Evolutionary conservation across 192 early-diverging fungal genomes (phyloP).

Genomic region (Entomortierella lignicola): DNA sequence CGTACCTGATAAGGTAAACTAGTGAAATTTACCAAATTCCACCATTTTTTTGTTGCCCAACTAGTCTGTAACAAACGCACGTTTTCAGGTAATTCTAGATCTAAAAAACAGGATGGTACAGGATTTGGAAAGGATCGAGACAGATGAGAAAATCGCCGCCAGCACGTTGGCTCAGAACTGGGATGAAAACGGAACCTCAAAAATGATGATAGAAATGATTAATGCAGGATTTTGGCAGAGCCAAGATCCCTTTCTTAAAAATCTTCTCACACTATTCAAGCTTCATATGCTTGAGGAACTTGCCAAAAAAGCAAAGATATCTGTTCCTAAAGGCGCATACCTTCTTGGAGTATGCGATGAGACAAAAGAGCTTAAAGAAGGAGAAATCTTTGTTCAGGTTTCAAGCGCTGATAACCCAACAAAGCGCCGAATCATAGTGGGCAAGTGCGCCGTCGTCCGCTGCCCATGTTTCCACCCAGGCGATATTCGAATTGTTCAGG

Average conservation of each 20-base stretch:
- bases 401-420: conserved; percentile 29
- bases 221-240: conserved; percentile 58
- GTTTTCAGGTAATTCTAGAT: conserved; percentile 62
- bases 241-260: conserved; percentile 58
- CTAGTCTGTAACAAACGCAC: too few relatives aligned
- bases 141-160: conserved; percentile 46
- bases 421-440: conserved; percentile 44
- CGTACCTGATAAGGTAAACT: conserved; percentile 59
- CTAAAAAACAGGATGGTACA: conserved; percentile 58
- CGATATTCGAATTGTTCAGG: conserved; percentile 68
- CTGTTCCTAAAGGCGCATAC: conserved; percentile 62
- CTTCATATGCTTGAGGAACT: conserved; percentile 60
- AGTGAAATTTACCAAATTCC: not conserved
- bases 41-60: too few relatives aligned
- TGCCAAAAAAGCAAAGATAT: conserved; percentile 64
- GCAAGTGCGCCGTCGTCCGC: conserved; percentile 59
- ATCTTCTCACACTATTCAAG: conserved; percentile 58
- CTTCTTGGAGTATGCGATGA: conserved; percentile 71
- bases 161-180: conserved; percentile 53
- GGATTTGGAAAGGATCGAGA: conserved; percentile 52
- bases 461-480: conserved; percentile 78
- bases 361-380: conserved; percentile 46
- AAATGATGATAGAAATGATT: conserved; percentile 57
- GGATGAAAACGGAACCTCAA: conserved; percentile 57
- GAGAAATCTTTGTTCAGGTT: conserved; percentile 65